Base-by-base conservation (phyloP, 345 rosid genomes). In the Bruguiera parviflora region DNA sequence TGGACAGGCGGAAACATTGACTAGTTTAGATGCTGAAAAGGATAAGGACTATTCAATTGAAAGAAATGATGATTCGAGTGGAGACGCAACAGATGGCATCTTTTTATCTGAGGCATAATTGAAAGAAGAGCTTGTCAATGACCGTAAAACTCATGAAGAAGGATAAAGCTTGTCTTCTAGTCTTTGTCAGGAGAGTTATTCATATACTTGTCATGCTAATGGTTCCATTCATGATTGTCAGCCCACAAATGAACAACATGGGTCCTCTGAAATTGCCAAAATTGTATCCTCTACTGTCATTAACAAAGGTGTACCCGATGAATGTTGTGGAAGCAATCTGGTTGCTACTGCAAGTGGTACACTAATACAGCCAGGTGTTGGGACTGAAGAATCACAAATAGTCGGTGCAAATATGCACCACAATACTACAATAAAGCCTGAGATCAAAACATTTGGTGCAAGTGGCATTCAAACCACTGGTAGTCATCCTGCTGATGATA, bases 151-250 rank as follows among this genome's bases (percentile, higher is more conserved):
- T 33, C 57, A 68, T 80, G 68, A 78, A 70, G 49, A 70, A 47
- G 77, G 67, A 69, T 68, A 67, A 69, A 65, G 57, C 21, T 69
- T 69, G 67, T 64, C 46, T 32, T 24, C 43, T 66, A 46, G 13
- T 58, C 59, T 77, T 69, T 56, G 77, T 31, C 62, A 77, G 53
- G 78, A 75, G 27, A 66, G 24, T 24, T 66, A 68, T 72, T 63
- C 73, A 32, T 77, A 71, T 10, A 43, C 72, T 10, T 66, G 64
- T 73, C 73, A 53, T 43, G 64, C 67, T 62, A 64, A 71, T 46
- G 81, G 68, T 53, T 47, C 64, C 5, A 55, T 65, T 64, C 80
- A 71, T 73, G 60, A 77, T 58, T 70, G 53, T 76, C 82, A 77
- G 75, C 75, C 61, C 58, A 59, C 75, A 57, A 31, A 78, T 55